Percentiles rank a stretch among this genome's conserved stretches.
Evolutionary conservation across 2,329 filamentous ascomycete species (phyloP).

Genomic region (Cytospora piceicola): DNA sequence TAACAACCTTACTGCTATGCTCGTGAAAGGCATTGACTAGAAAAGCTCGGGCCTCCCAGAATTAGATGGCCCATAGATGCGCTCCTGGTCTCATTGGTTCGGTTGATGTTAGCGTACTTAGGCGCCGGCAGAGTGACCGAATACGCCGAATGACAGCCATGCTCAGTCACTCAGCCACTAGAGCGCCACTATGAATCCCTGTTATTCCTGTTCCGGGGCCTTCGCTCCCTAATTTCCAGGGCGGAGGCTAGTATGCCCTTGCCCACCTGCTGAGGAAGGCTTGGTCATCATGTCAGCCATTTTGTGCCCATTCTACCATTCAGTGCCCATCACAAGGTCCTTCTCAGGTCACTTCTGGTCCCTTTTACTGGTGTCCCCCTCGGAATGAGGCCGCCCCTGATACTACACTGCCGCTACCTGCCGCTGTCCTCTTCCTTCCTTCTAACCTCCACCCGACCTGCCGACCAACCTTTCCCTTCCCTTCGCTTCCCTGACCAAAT

Average conservation of each 20-base stretch:
- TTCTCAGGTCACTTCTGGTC: not conserved
- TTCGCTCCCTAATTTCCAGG: no score
- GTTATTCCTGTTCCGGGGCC: no score
- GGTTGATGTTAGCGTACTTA: conserved; percentile 1
- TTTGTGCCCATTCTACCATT: no score
- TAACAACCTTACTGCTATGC: not conserved
- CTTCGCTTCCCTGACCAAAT: not conserved
- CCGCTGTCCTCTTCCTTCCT: not conserved
- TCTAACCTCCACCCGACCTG: not conserved
- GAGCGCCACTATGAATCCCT: not conserved
- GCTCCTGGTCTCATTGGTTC: conserved; percentile 13
- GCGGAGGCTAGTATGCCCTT: no score
- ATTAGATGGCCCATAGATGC: not conserved
- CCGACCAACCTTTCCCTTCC: conserved; percentile 11
- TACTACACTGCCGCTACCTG: not conserved
- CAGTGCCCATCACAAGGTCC: not conserved
- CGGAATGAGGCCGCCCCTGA: no score
- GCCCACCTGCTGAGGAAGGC: no score
- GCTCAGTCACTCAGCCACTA: not conserved
- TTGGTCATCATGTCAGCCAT: no score
- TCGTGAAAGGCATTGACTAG: not conserved
- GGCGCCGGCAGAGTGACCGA: not conserved
- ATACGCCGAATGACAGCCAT: not conserved
- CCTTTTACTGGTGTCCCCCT: not conserved
- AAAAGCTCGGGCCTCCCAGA: conserved; percentile 5